Percentiles rank a stretch among this genome's conserved stretches.
Evolutionary conservation across 805 yeast species (phyloP).

Genomic region (Wickerhamiella nectarea): DNA sequence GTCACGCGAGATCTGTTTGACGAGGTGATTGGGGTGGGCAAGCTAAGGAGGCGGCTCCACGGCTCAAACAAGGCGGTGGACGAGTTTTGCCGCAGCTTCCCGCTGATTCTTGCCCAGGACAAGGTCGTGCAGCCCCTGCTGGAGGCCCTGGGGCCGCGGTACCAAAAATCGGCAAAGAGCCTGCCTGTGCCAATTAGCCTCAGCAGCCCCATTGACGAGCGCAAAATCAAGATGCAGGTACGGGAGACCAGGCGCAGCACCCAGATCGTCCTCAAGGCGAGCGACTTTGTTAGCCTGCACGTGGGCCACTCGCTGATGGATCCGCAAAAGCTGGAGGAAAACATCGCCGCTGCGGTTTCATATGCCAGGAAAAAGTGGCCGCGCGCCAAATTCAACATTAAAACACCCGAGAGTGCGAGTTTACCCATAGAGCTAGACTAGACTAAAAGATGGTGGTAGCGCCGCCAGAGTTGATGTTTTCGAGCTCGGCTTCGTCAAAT

Average conservation of each 20-base stretch:
- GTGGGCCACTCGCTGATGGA: conserved; percentile 21
- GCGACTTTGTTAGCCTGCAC: conserved; percentile 11
- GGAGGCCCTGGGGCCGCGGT: conserved; percentile 18
- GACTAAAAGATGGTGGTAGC: conserved; percentile 42
- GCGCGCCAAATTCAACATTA: conserved; percentile 14
- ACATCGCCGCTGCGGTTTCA: conserved; percentile 14
- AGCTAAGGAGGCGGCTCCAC: conserved; percentile 18
- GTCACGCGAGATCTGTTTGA: conserved; percentile 15
- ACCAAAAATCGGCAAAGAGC: conserved; percentile 14
- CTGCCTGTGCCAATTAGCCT: conserved; percentile 16
- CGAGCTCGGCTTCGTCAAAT: conserved; percentile 58
- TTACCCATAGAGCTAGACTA: conserved; percentile 4
- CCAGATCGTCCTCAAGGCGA: conserved; percentile 18
- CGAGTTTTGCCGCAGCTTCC: conserved; percentile 17
- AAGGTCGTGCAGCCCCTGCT: conserved; percentile 16
- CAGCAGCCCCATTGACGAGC: conserved; percentile 7
- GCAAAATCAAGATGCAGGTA: conserved; percentile 9
- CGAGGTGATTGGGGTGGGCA: conserved; percentile 21
- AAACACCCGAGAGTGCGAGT: conserved; percentile 19
- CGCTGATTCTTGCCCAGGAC: conserved; percentile 17
- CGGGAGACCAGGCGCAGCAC: conserved; percentile 9
- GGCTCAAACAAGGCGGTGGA: conserved; percentile 15
- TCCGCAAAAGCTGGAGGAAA: conserved; percentile 13
- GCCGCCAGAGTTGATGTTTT: conserved; percentile 70
- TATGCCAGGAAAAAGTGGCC: conserved; percentile 12